Conservation (phyloP, 768 basidiomycete species). For the Sarcodon sp. region DNA sequence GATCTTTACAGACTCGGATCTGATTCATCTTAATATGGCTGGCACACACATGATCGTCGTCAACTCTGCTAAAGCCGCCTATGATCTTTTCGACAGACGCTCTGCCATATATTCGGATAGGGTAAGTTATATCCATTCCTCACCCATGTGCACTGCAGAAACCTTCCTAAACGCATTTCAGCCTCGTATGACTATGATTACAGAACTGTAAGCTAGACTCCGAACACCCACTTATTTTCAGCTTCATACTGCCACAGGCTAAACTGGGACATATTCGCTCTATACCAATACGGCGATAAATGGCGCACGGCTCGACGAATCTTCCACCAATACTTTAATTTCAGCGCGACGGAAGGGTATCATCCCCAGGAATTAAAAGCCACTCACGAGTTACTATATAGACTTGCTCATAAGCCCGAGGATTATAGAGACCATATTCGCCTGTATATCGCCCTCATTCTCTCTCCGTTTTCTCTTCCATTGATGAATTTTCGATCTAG, state of each 20-base stretch:
- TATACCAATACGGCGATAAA: constrained; percentile 24
- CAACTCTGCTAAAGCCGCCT: constrained; percentile 15
- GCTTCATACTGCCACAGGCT: constrained; percentile 17
- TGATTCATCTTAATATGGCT: constrained; percentile 12
- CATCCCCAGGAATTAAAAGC: constrained; percentile 17
- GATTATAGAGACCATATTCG: constrained; percentile 21
- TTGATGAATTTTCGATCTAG: constrained; percentile 10
- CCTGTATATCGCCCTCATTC: constrained; percentile 18
- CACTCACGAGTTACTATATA: constrained; percentile 18
- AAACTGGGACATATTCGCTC: constrained; percentile 24
- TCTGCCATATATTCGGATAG: constrained; percentile 20
- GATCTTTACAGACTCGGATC: constrained; percentile 10
- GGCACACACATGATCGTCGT: constrained; percentile 14
- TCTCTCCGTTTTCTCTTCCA: too few relatives aligned
- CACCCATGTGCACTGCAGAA: background rate
- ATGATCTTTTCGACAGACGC: constrained; percentile 17
- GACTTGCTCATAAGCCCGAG: constrained; percentile 21
- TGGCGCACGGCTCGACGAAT: constrained; percentile 29
- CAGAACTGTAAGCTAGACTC: constrained; percentile 10
- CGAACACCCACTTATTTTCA: background rate
- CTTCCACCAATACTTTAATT: constrained; percentile 28
- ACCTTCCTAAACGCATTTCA: background rate
- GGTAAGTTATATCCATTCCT: background rate
- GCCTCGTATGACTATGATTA: constrained; percentile 13
- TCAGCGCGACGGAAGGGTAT: constrained; percentile 17